phyloP scores from a whole-genome alignment of 202 grass and related monocot genomes.

The Schoenoplectus tabernaemontani region DNA sequence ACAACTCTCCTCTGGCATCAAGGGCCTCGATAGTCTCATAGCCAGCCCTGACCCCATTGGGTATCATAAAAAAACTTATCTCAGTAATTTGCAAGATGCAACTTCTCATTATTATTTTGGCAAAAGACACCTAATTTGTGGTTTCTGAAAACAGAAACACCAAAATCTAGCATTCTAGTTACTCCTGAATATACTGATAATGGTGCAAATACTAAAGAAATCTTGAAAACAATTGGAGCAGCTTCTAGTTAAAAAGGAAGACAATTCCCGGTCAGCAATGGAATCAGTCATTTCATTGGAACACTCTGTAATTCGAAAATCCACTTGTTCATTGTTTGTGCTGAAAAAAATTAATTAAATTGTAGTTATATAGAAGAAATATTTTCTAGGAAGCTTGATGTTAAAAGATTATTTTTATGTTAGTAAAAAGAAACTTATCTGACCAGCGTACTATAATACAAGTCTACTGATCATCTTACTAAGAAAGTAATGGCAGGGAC shows the following conservation, averaged over 20 bases:
- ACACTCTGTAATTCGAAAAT: no score
- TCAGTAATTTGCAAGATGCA: not conserved
- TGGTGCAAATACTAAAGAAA: not conserved
- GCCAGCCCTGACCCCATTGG: constrained; percentile 61
- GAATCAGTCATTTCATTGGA: no score
- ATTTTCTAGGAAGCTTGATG: not conserved
- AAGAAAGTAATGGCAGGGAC: not conserved
- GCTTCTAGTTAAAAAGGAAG: not conserved
- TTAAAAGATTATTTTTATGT: not conserved
- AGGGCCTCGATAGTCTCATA: constrained; percentile 73
- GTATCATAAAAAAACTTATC: not conserved
- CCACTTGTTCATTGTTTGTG: no score
- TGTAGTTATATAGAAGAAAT: not conserved
- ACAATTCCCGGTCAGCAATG: no score
- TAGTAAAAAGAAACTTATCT: not conserved
- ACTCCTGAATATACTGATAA: not conserved
- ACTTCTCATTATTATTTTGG: not conserved
- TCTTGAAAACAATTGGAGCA: not conserved
- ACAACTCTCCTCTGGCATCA: constrained; percentile 73
- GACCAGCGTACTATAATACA: not conserved
- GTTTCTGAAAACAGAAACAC: not conserved
- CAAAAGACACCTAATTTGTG: not conserved
- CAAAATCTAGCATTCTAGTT: not conserved
- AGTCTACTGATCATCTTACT: no score
- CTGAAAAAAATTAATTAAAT: not conserved